Evolutionary conservation across 495 filamentous ascomycete genomes (phyloP).

Genomic region (Penicillium riverlandense): DNA sequence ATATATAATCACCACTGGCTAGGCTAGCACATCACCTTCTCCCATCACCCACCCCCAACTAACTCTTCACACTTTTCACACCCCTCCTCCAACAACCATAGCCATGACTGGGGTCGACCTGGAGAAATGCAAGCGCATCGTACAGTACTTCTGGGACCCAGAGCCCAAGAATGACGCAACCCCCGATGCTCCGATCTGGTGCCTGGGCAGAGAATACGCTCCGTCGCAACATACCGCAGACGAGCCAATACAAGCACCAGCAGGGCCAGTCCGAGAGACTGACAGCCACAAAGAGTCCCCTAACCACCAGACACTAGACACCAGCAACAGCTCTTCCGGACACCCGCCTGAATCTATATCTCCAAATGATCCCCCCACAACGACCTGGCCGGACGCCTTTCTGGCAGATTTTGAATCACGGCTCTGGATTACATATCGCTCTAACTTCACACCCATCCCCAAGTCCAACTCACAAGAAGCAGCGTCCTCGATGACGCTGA

Average conservation of each 20-base stretch:
- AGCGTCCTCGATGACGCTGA: slow-evolving; percentile 67
- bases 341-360: not conserved
- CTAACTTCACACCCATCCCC: slow-evolving; percentile 77
- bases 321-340: not conserved
- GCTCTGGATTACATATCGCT: slow-evolving; percentile 96
- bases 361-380: slow-evolving; percentile 20
- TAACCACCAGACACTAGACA: not conserved
- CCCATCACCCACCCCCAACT: not conserved
- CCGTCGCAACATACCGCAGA: not conserved
- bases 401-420: slow-evolving; percentile 87
- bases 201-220: slow-evolving; percentile 70
- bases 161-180: slow-evolving; percentile 76
- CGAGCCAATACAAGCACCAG: no score
- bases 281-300: not conserved
- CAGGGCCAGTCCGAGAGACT: not conserved
- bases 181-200: slow-evolving; percentile 72
- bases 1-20: not conserved
- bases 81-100: not conserved
- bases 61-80: not conserved
- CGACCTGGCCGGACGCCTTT: slow-evolving; percentile 80
- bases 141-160: slow-evolving; percentile 94
- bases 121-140: slow-evolving; percentile 68
- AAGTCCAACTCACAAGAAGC: slow-evolving; percentile 65
- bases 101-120: slow-evolving; percentile 53
- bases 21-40: not conserved